These are phyloP conservation scores for Scedosporium apiospermum DNA, from an alignment of 2,329 filamentous ascomycete species.

Conservation along the genomic window DNA sequence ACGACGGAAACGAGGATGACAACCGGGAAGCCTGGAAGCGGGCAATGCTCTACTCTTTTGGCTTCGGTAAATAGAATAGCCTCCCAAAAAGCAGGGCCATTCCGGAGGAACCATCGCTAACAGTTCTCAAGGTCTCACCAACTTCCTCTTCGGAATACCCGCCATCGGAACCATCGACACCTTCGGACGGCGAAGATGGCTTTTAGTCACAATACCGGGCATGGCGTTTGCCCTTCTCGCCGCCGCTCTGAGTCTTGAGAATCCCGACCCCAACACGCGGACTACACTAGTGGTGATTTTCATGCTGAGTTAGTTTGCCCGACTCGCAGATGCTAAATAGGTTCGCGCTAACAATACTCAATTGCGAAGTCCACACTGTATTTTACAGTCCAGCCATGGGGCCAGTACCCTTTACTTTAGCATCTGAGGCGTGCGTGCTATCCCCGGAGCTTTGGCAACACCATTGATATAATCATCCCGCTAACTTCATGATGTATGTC, in stretches of 20 bases:
- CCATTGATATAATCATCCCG: background rate
- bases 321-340: background rate
- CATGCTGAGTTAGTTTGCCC: constrained; percentile 31
- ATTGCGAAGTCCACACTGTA: constrained; percentile 13
- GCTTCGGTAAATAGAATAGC: constrained; percentile 33
- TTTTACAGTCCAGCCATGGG: constrained; percentile 52
- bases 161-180: constrained; percentile 29
- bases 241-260: constrained; percentile 18
- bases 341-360: background rate
- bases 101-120: background rate
- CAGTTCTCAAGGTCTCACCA: constrained; percentile 1
- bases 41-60: constrained; percentile 31
- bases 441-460: too few relatives aligned
- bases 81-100: constrained; percentile 27
- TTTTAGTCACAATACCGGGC: constrained; percentile 30
- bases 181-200: constrained; percentile 31
- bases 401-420: constrained; percentile 32
- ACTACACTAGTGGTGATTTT: constrained; percentile 49
- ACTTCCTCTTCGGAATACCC: constrained; percentile 25
- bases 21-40: constrained; percentile 27
- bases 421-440: constrained; percentile 20
- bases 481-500: background rate
- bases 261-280: constrained; percentile 25
- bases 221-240: constrained; percentile 32
- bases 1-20: constrained; percentile 13